Evolutionary conservation across 2,329 filamentous ascomycete species (phyloP).

Genomic region (Phialophora chinensis): DNA sequence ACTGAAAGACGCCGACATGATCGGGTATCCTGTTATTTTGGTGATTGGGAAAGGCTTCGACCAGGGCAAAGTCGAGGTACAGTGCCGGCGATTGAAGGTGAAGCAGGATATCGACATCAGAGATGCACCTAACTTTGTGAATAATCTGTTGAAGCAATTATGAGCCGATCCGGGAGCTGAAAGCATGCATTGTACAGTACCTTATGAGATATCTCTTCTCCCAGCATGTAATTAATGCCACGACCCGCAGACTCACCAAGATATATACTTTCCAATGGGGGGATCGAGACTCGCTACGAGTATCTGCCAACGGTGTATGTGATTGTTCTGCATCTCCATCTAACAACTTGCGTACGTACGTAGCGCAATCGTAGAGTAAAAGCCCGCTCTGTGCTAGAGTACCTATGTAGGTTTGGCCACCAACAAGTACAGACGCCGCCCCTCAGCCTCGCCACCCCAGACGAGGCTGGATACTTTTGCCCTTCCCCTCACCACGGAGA

Average conservation of each 20-base stretch:
- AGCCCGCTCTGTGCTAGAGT: background rate
- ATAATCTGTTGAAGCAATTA: slow-evolving; percentile 57
- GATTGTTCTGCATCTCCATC: background rate
- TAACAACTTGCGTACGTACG: background rate
- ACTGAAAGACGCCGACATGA: slow-evolving; percentile 83
- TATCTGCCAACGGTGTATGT: background rate
- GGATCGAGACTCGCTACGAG: background rate
- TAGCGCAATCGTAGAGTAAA: background rate
- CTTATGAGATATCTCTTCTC: slow-evolving; percentile 25
- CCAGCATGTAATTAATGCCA: slow-evolving; percentile 1
- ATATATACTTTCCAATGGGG: background rate
- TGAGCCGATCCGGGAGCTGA: slow-evolving; percentile 44
- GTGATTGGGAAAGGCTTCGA: slow-evolving; percentile 77
- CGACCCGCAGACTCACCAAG: background rate
- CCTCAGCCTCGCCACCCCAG: background rate
- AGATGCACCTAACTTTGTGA: slow-evolving; percentile 56
- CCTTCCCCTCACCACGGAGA: background rate
- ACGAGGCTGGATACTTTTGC: background rate
- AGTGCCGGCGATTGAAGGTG: slow-evolving; percentile 72
- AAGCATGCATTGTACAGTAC: slow-evolving; percentile 11
- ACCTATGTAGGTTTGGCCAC: background rate
- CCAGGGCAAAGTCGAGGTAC: slow-evolving; percentile 70
- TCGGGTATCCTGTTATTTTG: slow-evolving; percentile 84
- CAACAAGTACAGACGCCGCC: background rate
- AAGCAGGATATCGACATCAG: slow-evolving; percentile 64